A percentile compares a stretch with the other conserved stretches of the same genome.
Evolutionary conservation across 805 yeast species (phyloP).

Genomic region (Saturnispora diversa): DNA sequence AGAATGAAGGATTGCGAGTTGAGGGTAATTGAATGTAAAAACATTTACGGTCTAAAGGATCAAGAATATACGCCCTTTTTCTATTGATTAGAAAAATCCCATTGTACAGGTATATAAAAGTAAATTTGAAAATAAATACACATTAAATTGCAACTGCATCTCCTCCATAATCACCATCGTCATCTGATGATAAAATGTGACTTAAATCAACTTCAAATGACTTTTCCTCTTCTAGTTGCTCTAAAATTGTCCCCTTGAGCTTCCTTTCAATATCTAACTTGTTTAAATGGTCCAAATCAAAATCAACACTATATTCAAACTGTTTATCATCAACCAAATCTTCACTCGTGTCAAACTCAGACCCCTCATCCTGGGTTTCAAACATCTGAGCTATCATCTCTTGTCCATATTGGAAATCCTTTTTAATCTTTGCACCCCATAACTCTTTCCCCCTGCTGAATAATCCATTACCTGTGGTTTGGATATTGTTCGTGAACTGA

Average conservation of each 20-base stretch:
- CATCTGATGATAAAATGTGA: conserved; percentile 8
- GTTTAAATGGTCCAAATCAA: conserved; percentile 11
- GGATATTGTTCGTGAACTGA: conserved; percentile 21
- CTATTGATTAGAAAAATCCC: no score
- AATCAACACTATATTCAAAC: conserved; percentile 23
- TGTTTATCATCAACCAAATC: conserved; percentile 16
- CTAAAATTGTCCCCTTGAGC: conserved; percentile 8
- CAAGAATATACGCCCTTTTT: conserved; percentile 2
- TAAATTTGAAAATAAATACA: no score
- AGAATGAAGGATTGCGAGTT: conserved; percentile 70
- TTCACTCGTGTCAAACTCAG: not conserved
- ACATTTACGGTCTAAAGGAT: conserved; percentile 21
- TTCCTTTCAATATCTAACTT: conserved; percentile 9
- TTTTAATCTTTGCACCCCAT: conserved; percentile 22
- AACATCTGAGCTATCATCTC: conserved; percentile 14
- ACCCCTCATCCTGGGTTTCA: conserved; percentile 4
- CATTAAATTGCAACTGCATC: conserved; percentile 14
- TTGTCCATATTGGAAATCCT: conserved; percentile 14
- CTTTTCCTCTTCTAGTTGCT: conserved; percentile 13
- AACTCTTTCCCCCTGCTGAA: conserved; percentile 22
- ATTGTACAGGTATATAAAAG: no score
- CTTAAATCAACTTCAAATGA: conserved; percentile 8
- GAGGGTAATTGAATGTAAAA: conserved; percentile 53
- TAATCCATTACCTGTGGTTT: conserved; percentile 19
- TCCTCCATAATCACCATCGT: conserved; percentile 25